Evolutionary conservation across 805 yeast genomes (phyloP).

Genomic region (Candida sanyiensis): DNA sequence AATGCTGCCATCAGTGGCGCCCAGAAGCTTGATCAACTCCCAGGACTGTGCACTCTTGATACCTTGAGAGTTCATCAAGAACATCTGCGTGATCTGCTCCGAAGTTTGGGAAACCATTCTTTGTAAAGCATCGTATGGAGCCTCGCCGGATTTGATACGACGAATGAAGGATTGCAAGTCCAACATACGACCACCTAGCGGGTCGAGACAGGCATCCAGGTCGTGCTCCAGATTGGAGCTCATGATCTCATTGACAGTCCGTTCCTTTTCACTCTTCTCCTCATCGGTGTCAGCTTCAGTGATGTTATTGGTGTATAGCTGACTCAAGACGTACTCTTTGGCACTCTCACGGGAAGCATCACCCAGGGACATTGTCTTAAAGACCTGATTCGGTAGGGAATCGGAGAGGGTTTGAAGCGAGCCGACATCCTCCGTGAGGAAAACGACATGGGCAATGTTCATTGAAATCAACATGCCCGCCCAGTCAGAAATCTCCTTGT

Average conservation of each 20-base stretch:
- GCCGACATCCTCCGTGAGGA: conserved; percentile 81
- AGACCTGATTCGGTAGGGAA: conserved; percentile 82
- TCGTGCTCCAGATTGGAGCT: conserved; percentile 21
- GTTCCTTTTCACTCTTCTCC: conserved; percentile 23
- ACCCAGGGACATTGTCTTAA: conserved; percentile 64
- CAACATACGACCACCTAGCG: conserved; percentile 91
- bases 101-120: conserved; percentile 83
- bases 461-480: conserved; percentile 68
- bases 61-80: conserved; percentile 45
- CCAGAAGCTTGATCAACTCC: conserved; percentile 65
- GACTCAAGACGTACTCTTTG: conserved; percentile 57
- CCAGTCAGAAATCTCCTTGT: conserved; percentile 81
- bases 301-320: conserved; percentile 31
- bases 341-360: conserved; percentile 79
- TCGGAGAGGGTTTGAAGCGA: conserved; percentile 60
- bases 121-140: conserved; percentile 64
- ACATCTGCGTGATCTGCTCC: conserved; percentile 82
- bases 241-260: conserved; percentile 9
- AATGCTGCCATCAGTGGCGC: conserved; percentile 41
- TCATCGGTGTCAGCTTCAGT: conserved; percentile 13
- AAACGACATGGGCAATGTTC: conserved; percentile 85
- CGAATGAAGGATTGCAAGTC: conserved; percentile 88
- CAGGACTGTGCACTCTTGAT: conserved; percentile 83
- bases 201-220: conserved; percentile 55
- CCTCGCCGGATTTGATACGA: conserved; percentile 83